Base-by-base conservation (phyloP, 306 rosid species). In the Oxytropis ochrocephala region DNA sequence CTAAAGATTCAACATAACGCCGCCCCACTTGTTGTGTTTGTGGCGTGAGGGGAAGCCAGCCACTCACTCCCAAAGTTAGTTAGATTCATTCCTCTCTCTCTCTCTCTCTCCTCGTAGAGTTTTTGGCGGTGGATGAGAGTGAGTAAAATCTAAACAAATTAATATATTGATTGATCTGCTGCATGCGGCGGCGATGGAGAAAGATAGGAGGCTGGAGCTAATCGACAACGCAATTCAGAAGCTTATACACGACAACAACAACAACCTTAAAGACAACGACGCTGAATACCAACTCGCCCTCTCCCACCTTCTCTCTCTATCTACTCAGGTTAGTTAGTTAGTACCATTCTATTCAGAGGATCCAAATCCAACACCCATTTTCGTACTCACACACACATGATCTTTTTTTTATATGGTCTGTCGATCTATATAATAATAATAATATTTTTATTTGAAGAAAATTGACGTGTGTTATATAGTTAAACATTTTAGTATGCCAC, bases 191-290 rank as follows among this genome's bases (percentile, higher is more conserved):
- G 46, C 36, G 1, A 92, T 89, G 97, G 88, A 81, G 39, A 67
- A 77, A 56, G 80, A 86, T 78, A 68, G 75, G 29, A 84, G 78
- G 73, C 17, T 86, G 47, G 84, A 90, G 73, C 84, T 83, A 36
- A 70, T 87, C 8, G 85, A 56, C 69, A 75, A 49, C 51, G 92
- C 91, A 7, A 83, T 92, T 81, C 80, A 78, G 81, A 85, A 58
- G 69, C 81, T 86, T 6, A 36, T 83, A 7, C 81, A 80, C 30
- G 85, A 88, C 69, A 86, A 69, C 64, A 85, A 27, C 27, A 46
- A n/a, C 79, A 46, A n/a, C 79, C 44, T 21, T 79, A 78, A 73
- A 33, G 68, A 76, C 27, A 78, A 70, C 11, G 85, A 80, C 7
- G 85, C 78, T 66, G 76, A 67, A 43, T 80, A 75, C 70, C 87